Percentiles rank a stretch among this genome's conserved stretches.
These are phyloP conservation scores for Fraxinus floribunda DNA, from an alignment of 305 asterid genomes.

Conservation along the genomic window DNA sequence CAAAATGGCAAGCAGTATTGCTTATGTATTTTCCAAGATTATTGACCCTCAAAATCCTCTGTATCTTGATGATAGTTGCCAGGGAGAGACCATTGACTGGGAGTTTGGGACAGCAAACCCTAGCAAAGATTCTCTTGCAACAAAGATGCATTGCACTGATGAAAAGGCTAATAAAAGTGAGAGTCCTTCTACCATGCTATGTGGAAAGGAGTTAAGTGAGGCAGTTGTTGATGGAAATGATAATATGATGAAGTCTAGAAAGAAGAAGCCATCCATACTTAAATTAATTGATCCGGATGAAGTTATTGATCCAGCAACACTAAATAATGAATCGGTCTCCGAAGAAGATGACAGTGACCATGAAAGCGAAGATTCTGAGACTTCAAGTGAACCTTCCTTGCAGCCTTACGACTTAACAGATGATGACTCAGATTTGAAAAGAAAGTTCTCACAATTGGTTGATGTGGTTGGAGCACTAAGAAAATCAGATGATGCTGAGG, in stretches of 20 bases:
- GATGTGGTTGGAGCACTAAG: slow-evolving; percentile 91
- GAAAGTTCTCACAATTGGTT: slow-evolving; percentile 73
- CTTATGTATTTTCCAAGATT: slow-evolving; percentile 77
- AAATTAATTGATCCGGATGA: slow-evolving; percentile 80
- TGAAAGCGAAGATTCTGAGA: slow-evolving; percentile 69
- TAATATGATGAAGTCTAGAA: slow-evolving; percentile 31
- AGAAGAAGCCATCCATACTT: slow-evolving; percentile 38
- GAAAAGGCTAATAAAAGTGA: slow-evolving; percentile 39
- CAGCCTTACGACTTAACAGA: slow-evolving; percentile 88
- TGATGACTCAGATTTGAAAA: slow-evolving; percentile 75
- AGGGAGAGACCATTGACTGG: slow-evolving; percentile 77
- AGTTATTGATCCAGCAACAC: slow-evolving; percentile 73
- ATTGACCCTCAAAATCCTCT: slow-evolving; percentile 90
- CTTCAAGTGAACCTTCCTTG: slow-evolving; percentile 60
- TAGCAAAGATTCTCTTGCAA: slow-evolving; percentile 28
- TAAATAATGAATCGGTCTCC: slow-evolving; percentile 39
- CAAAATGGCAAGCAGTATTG: slow-evolving; percentile 91
- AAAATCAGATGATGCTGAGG: slow-evolving; percentile 89
- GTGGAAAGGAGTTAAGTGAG: slow-evolving; percentile 35
- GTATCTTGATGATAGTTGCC: slow-evolving; percentile 79
- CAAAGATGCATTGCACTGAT: slow-evolving; percentile 25
- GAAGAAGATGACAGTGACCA: slow-evolving; percentile 57
- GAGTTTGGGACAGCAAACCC: slow-evolving; percentile 60
- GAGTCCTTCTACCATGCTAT: slow-evolving; percentile 22
- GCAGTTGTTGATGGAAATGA: slow-evolving; percentile 32